A percentile compares a stretch with the other conserved stretches of the same genome.
Evolutionary conservation across 1,139 yeast genomes (phyloP).

Genomic region (Keqinozyma sinolaborantium): DNA sequence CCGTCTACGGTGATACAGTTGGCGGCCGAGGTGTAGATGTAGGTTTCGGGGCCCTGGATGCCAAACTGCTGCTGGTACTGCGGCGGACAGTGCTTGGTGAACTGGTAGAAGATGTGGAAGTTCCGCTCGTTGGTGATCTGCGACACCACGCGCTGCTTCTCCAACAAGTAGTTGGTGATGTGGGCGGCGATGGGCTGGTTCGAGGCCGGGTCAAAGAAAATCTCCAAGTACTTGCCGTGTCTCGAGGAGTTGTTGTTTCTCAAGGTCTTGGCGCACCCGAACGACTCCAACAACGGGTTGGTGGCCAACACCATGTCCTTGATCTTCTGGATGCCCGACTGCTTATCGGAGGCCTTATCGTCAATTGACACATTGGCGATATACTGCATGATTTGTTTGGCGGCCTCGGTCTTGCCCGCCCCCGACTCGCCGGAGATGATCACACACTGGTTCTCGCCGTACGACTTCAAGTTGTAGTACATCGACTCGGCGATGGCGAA

Average conservation of each 20-base stretch:
- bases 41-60: constrained; percentile 90
- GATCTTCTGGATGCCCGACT: constrained; percentile 64
- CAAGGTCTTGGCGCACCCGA: constrained; percentile 97
- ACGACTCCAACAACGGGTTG: constrained; percentile 91
- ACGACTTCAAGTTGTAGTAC: constrained; percentile 93
- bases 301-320: constrained; percentile 98
- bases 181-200: constrained; percentile 94
- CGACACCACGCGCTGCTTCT: constrained; percentile 92
- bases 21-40: constrained; percentile 82
- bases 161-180: constrained; percentile 90
- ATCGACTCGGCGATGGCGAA: constrained; percentile 96
- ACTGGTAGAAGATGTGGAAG: constrained; percentile 95
- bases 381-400: constrained; percentile 97
- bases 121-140: constrained; percentile 92
- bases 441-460: constrained; percentile 94
- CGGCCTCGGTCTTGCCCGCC: constrained; percentile 99
- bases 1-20: constrained; percentile 85
- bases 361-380: constrained; percentile 75
- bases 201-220: constrained; percentile 67
- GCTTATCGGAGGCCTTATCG: constrained; percentile 37
- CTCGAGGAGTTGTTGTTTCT: constrained; percentile 95
- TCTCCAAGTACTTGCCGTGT: constrained; percentile 95
- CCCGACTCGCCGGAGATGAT: constrained; percentile 99
- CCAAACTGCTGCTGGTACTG: constrained; percentile 81
- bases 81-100: constrained; percentile 87